Percentiles rank a stretch among this genome's conserved stretches.
Evolutionary conservation across 108 stramenopile genomes (phyloP).

Genomic region (Skeletonema menzelii): DNA sequence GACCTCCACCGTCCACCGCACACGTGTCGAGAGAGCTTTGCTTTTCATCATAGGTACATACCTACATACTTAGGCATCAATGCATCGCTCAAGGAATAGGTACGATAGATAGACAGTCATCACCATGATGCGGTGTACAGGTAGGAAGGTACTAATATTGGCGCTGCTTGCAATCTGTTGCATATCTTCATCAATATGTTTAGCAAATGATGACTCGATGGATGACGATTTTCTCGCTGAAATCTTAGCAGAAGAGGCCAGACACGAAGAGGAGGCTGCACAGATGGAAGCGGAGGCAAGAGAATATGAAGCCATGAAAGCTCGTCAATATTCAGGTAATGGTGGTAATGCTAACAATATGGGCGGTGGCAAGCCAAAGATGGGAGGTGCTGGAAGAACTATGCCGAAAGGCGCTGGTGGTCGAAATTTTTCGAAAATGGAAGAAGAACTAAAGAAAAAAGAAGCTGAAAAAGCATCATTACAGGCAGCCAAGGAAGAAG

Average conservation of each 20-base stretch:
- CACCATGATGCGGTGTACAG: neutral
- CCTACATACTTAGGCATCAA: no score
- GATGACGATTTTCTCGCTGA: slow-evolving; percentile 47
- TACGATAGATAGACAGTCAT: no score
- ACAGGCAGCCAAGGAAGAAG: slow-evolving; percentile 20
- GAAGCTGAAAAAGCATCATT: slow-evolving; percentile 22
- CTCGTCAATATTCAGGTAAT: slow-evolving; percentile 10
- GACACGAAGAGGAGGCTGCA: slow-evolving; percentile 39
- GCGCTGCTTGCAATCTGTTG: neutral
- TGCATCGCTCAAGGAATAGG: no score
- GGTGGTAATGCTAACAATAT: slow-evolving; percentile 21
- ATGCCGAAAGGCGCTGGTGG: slow-evolving; percentile 21
- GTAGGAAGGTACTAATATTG: neutral
- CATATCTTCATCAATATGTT: neutral
- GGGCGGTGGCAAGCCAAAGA: slow-evolving; percentile 6
- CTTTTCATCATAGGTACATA: no score
- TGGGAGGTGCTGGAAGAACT: slow-evolving; percentile 22
- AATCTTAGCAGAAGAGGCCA: slow-evolving; percentile 45
- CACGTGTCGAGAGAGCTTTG: no score
- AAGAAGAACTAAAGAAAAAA: slow-evolving; percentile 39
- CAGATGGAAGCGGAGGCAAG: slow-evolving; percentile 28
- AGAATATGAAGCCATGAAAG: slow-evolving; percentile 38
- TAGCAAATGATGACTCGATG: neutral
- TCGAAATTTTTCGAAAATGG: slow-evolving; percentile 27
- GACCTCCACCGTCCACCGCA: no score